Base-by-base conservation (phyloP, 352 stramenopile genomes). In the Pythium plurisporium region DNA sequence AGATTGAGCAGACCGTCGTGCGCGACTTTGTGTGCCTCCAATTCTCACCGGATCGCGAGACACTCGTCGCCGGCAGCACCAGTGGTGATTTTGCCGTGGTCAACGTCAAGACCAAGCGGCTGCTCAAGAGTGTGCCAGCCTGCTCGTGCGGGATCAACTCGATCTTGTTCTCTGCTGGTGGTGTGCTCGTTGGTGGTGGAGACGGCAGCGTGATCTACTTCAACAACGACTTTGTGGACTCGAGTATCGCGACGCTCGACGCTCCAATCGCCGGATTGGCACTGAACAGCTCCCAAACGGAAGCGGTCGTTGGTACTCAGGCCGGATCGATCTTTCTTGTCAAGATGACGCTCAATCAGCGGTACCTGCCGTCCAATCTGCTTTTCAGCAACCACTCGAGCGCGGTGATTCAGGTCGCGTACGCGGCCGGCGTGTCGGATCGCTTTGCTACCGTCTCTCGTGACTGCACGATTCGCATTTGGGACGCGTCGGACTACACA, bases 401-500 rank as follows among this genome's bases (percentile, higher is more conserved):
- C 31, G 69, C 61, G 4, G 86, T 97, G 4, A 63, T 89, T 8
- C 73, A 87, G 30, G 70, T 97, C 34, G 76, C 82, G 12, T 98
- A 95, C 57, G 75, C 81, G 0, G 42, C 80, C 0, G 71, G 76
- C 0, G 84, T 87, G 26, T 96, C 82, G 20, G 91, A 97, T 36
- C 74, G 74, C 19, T 98, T 98, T 55, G 91, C 89, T 7, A 97
- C 91, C 2, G 76, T 86, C 38, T 94, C 89, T 3, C 56, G 64
- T 15, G 92, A 97, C 71, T 89, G 79, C 60, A 91, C 82, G 7
- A 75, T 98, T 55, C 81, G 91, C 29, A 70, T 97, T 9, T 98
- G 90, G 90, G 86, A 96, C 55, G 85, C 82, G 3, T 86, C 76
- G 0, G 88, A 97, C 69, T 98, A 98, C 70, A 64, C 65, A 0